Evolutionary conservation across 1,284 basidiomycete genomes (phyloP).

Genomic region (Leccinum pallidistipes): DNA sequence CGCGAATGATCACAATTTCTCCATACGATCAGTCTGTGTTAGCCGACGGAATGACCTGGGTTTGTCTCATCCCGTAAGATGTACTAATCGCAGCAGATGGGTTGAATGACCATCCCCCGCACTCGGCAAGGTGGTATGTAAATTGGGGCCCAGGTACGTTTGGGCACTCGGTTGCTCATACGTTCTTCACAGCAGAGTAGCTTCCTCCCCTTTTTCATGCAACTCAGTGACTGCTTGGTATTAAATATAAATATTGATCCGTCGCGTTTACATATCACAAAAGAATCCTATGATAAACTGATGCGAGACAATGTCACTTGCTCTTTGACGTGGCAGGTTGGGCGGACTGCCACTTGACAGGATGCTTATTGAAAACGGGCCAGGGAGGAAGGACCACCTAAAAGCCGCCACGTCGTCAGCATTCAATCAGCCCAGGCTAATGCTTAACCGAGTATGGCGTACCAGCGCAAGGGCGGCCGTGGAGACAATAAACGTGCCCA

Average conservation of each 20-base stretch:
- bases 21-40: background rate
- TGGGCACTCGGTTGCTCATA: no score
- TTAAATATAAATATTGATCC: no score
- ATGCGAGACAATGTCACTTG: constrained; percentile 16
- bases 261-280: background rate
- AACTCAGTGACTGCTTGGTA: no score
- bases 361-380: constrained; percentile 63
- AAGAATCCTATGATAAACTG: background rate
- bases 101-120: no score
- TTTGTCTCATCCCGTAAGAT: background rate
- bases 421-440: background rate
- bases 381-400: constrained; percentile 70
- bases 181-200: no score
- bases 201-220: no score
- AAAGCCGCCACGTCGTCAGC: constrained; percentile 1
- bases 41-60: no score
- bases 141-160: no score
- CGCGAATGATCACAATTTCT: constrained; percentile 18
- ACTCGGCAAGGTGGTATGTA: no score
- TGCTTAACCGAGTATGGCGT: constrained; percentile 27
- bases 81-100: background rate
- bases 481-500: constrained; percentile 50
- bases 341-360: constrained; percentile 62
- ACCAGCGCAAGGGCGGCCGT: constrained; percentile 54
- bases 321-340: constrained; percentile 27